A percentile compares a stretch with the other conserved stretches of the same genome.
phyloP scores from a whole-genome alignment of 441 rosid species.

The Arabidopsis hybrid region DNA sequence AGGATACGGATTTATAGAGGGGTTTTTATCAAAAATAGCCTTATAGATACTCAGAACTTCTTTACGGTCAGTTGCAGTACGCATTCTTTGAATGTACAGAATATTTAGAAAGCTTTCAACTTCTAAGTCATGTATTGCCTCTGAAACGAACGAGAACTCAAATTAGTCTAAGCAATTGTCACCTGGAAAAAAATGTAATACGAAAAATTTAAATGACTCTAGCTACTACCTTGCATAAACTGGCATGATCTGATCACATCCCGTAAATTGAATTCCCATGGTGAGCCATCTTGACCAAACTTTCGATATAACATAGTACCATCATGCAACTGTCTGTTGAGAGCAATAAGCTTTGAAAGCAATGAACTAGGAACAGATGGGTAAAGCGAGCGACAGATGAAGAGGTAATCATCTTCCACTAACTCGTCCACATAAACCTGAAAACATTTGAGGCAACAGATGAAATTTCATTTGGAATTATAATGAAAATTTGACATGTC shows the following conservation, averaged over 20 bases:
- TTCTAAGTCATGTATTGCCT: constrained; percentile 43
- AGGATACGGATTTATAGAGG: constrained; percentile 81
- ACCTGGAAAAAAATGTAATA: constrained; percentile 17
- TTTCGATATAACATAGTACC: constrained; percentile 78
- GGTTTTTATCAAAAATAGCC: constrained; percentile 72
- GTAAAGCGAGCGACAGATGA: constrained; percentile 80
- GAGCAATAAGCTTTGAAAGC: constrained; percentile 79
- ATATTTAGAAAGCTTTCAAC: constrained; percentile 74
- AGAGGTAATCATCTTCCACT: constrained; percentile 87
- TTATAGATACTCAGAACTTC: constrained; percentile 79
- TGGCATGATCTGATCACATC: constrained; percentile 96
- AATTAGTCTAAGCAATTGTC: constrained; percentile 30
- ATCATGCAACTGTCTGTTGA: constrained; percentile 85
- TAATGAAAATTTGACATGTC: constrained; percentile 12
- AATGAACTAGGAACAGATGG: constrained; percentile 73
- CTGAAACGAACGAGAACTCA: constrained; percentile 38
- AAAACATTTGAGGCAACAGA: constrained; percentile 40
- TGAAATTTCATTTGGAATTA: constrained; percentile 1
- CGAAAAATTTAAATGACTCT: constrained; percentile 26
- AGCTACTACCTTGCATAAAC: constrained; percentile 70
- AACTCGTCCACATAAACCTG: constrained; percentile 97
- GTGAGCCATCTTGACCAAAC: constrained; percentile 94
- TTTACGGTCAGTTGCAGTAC: constrained; percentile 83
- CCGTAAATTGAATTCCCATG: constrained; percentile 99
- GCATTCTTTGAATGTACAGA: constrained; percentile 96